Evolutionary conservation across 441 rosid species (phyloP), one percentile per base, ranked within the genome.

Genomic region (Gossypium aridum): DNA sequence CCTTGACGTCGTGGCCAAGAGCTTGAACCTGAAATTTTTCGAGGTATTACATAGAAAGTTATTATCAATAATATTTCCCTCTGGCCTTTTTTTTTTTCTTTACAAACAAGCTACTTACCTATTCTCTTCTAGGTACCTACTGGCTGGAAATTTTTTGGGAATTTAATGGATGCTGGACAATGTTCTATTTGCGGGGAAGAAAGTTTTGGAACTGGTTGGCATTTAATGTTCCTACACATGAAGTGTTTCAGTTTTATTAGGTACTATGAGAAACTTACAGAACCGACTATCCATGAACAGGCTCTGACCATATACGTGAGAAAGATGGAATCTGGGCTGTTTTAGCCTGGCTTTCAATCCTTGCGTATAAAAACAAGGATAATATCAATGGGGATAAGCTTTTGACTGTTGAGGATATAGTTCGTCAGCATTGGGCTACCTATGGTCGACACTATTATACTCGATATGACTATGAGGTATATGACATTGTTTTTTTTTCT

Each of bases 291-390:
- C 51, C 37, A 47, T 73, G 77, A 73, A 83, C 88, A 91, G 97
- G 98, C 64, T 96, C 98, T 0, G 99, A 93, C 80, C 98, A 96
- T 77, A 93, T 96, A 57, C 94, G 98, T 43, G 98, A 93, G 88
- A 96, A 93, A 77, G 98, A 96, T 82, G 98, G 98, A 73, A 96
- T 96, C 57, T 96, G 98, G 98, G 99, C 97, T 39, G 97, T 93
- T 79, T 86, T 96, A 80, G 99, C 98, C 17, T 96, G 99, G 98
- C 82, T 92, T 34, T 93, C 98, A 43, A 92, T 96, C 63, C 82
- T 96, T 76, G 99, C 99, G 80, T 82, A 86, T 80, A 90, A 89
- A 78, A 93, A 92, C 75, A 91, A 90, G 88, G 95, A 83, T 66
- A 93, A 69, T 78, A 81, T 89, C 2, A 57, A 73, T 60, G 97